Base-by-base conservation (phyloP, 2,329 filamentous ascomycete genomes). In the Penicillium sumatraense region DNA sequence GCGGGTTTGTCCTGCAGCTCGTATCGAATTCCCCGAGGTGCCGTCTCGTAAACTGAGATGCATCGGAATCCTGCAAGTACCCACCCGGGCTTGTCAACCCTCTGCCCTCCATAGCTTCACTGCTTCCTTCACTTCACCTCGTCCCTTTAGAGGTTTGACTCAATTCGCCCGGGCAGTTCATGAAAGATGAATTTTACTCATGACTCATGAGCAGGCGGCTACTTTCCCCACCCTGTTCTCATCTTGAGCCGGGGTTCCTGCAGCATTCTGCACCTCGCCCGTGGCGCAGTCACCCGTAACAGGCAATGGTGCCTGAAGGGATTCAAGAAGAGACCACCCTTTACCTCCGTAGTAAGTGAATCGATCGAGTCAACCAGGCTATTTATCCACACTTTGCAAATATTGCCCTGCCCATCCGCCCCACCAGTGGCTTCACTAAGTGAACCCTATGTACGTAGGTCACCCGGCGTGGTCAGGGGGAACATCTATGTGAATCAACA, bases 401-500 rank as follows among this genome's bases (percentile, higher is more conserved):
- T 10, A 18, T 18, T 16, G 14, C n/a, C 10, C 16, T 18, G 35
- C 16, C 18, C 33, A 5, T 7, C 14, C 5, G 38, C 11, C 11
- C 40, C 10, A n/a, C 40, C 40, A 3, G 23, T n/a, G 40, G 23
- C 3, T n/a, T 16, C 38, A 42, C 38, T 26, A n/a, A n/a, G 41
- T 14, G 41, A 29, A 45, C 41, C 41, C 26, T 20, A 23, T 27
- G 26, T n/a, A n/a, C n/a, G 26, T 9, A 10, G 26, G 42, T 46
- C 42, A 46, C 16, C 16, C 24, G 42, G 26, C 26, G 18, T 10
- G 16, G 42, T 46, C 42, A 46, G 42, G 33, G 38, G 42, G 33
- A 20, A 49, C 21, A 40, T 38, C 47, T n/a, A 26, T 29, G 47
- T 40, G 26, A 38, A 40, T 46, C 52, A 45, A 49, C 36, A 26